phyloP scores from a whole-genome alignment of 225 moss, liverwort and hornwort genomes.

The Marchantia paleacea region DNA sequence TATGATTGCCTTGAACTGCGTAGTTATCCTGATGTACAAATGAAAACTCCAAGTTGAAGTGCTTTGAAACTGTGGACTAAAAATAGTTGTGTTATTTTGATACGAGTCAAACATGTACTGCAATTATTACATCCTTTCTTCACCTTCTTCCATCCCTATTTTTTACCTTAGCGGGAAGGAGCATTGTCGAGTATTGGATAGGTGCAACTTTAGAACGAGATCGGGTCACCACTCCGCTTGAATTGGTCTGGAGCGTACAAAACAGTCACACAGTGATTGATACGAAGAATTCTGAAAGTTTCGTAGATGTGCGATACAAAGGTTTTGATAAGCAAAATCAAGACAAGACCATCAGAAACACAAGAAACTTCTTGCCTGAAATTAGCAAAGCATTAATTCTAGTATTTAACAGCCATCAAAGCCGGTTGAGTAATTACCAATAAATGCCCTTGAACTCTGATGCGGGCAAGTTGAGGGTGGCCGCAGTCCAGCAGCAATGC shows the following conservation, averaged over 20 bases:
- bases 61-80: too few relatives aligned
- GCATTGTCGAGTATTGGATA: conserved; percentile 61
- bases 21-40: too few relatives aligned
- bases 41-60: too few relatives aligned
- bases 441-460: conserved; percentile 71
- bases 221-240: conserved; percentile 70
- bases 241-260: conserved; percentile 40
- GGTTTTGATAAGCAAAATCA: not conserved
- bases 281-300: too few relatives aligned
- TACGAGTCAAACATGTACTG: too few relatives aligned
- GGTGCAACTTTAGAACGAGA: conserved; percentile 71
- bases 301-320: too few relatives aligned
- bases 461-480: conserved; percentile 64
- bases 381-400: too few relatives aligned
- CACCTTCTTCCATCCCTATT: too few relatives aligned
- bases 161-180: conserved; percentile 67
- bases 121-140: too few relatives aligned
- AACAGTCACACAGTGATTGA: not conserved
- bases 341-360: not conserved
- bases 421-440: conserved; percentile 13
- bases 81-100: too few relatives aligned
- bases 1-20: too few relatives aligned
- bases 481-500: conserved; percentile 73
- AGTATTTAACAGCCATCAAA: not conserved
- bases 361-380: not conserved